Base-by-base conservation (phyloP, 2,329 filamentous ascomycete genomes). In the Pyricularia pennisetigena region DNA sequence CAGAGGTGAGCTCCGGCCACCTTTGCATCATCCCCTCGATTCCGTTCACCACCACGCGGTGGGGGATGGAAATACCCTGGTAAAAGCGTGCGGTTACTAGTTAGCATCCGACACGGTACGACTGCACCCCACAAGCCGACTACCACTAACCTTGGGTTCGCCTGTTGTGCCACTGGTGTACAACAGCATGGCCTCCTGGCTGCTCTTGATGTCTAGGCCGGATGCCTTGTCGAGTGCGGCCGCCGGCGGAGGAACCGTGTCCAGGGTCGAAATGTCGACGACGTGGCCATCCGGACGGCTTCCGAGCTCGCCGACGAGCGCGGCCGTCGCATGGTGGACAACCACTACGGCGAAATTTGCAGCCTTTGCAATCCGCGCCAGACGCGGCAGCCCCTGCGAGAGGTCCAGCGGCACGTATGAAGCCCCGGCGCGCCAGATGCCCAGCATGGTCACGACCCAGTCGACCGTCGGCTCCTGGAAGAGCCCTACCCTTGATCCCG, bases 151-250 rank as follows among this genome's bases (percentile, higher is more conserved):
- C 77, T 93, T 93, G 0, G 90, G 90, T 0, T 86, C 77, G 1
- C 90, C 90, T 0, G 90, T 93, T 0, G 90, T 92, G 8, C 90
- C 85, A 69, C 87, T 90, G 0, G 90, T 93, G 73, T 92, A 92
- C 62, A 93, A 7, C 0, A 61, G 26, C 49, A 67, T 61, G 2
- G 65, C 26, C 65, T 92, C 69, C 92, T 89, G 20, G 49, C 63
- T 54, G 70, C 70, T 9, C 8, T 29, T 20, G 35, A 28, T 54
- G 9, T 24, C 10, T 23, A 68, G 29, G 5, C 20, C n/a, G 6
- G 62, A 41, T 4, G 64, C 14, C 1, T 49, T 57, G 3, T 65
- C 3, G 3, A 7, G 1, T 3, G 26, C 23, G 1, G 5, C 10
- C 32, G 20, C n/a, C n/a, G 35, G 16, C n/a, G 7, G 10, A 9